These are phyloP conservation scores for Aureobasidium melanogenum DNA, from an alignment of 2,329 filamentous ascomycete species.

Conservation along the genomic window DNA sequence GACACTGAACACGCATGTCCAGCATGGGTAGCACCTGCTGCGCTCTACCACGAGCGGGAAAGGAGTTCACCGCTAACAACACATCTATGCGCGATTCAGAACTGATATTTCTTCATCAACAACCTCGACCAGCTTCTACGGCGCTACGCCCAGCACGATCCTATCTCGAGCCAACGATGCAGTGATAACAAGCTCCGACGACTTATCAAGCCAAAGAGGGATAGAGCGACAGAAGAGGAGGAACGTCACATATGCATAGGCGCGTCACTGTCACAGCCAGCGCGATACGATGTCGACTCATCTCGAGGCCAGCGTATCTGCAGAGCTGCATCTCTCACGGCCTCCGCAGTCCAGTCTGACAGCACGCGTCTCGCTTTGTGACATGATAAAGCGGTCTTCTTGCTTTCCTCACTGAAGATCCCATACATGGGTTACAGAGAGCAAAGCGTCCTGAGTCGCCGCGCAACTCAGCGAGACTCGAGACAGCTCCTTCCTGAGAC, in stretches of 20 bases:
- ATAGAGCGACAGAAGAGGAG: neutral
- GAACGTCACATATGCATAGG: neutral
- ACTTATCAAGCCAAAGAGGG: neutral
- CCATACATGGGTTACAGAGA: neutral
- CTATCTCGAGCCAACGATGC: neutral
- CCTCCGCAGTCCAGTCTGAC: neutral
- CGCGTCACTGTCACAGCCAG: neutral
- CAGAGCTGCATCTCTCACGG: neutral
- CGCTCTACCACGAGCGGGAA: neutral
- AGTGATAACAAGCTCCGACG: neutral
- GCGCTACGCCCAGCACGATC: neutral
- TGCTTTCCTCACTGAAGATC: neutral
- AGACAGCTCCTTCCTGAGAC: neutral
- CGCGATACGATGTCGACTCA: neutral
- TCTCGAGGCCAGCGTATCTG: neutral
- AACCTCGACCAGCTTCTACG: neutral
- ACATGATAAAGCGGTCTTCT: neutral
- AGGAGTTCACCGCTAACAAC: neutral
- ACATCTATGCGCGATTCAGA: neutral
- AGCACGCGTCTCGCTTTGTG: neutral
- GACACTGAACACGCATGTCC: neutral
- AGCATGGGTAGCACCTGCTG: neutral
- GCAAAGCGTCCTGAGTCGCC: neutral
- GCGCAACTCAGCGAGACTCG: neutral
- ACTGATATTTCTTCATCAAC: neutral